phyloP scores from a whole-genome alignment of 2,329 filamentous ascomycete species.

The Herpotrichia juniperi region DNA sequence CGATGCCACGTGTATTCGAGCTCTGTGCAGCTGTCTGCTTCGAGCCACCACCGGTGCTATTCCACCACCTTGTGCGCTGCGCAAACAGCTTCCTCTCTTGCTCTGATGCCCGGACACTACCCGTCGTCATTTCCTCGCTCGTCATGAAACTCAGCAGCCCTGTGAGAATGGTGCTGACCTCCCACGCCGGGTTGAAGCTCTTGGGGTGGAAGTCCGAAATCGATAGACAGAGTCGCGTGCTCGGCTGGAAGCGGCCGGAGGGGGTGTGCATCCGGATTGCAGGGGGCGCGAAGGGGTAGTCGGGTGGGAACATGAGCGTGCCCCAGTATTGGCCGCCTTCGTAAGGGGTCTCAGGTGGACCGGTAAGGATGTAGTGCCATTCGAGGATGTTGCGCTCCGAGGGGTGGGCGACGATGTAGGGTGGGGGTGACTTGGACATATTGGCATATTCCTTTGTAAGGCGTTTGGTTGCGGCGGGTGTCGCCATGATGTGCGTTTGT shows the following conservation, averaged over 20 bases:
- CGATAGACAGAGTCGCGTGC: constrained; percentile 87
- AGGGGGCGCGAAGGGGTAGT: constrained; percentile 96
- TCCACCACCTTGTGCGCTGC: constrained; percentile 88
- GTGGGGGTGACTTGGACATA: constrained; percentile 77
- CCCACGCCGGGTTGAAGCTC: constrained; percentile 98
- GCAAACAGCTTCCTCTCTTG: constrained; percentile 81
- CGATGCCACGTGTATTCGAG: constrained; percentile 63
- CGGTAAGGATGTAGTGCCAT: constrained; percentile 96
- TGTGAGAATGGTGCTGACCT: constrained; percentile 94
- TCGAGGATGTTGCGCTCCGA: constrained; percentile 92
- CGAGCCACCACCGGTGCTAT: constrained; percentile 87
- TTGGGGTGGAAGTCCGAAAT: constrained; percentile 98
- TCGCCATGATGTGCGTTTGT: constrained; percentile 40
- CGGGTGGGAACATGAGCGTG: constrained; percentile 89
- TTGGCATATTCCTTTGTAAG: constrained; percentile 69
- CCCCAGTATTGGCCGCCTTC: constrained; percentile 98
- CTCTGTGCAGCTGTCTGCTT: constrained; percentile 53
- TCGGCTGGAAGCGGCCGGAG: constrained; percentile 92
- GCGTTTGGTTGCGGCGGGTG: constrained; percentile 48
- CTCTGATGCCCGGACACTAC: constrained; percentile 78
- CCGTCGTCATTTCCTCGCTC: constrained; percentile 97
- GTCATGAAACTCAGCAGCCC: constrained; percentile 98
- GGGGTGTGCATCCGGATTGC: constrained; percentile 99
- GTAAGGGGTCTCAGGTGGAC: constrained; percentile 92
- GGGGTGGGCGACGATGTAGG: constrained; percentile 87